Base-by-base conservation (phyloP, 2,329 filamentous ascomycete species). In the Talaromyces verruculosus region DNA sequence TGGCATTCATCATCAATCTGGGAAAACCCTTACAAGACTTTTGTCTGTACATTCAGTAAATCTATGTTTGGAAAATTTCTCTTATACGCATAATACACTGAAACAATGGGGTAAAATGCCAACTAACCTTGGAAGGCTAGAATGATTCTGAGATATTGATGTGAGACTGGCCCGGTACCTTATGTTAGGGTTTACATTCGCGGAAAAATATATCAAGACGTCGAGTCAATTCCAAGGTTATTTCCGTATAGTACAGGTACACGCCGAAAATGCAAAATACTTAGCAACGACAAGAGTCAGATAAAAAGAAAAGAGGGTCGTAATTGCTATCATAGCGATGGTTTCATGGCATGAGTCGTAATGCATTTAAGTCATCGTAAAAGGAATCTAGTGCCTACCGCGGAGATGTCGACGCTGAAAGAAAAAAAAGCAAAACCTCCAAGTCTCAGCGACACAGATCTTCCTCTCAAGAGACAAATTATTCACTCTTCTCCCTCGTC, bases 401-500 rank as follows among this genome's bases (percentile, higher is more conserved):
- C n/a, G 2, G 51, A 19, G 10, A 15, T 35, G 25, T 6, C 15
- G 15, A 17, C 22, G 49, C 15, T 55, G 10, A n/a, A 55, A 55
- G 17, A 2, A 19, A 49, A 19, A 49, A 51, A 53, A 17, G 25
- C 25, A 33, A 30, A 30, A 19, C 5, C 13, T 11, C 10, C 13
- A 51, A 43, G 37, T n/a, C 15, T n/a, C 13, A 58, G 19, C 19
- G 8, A 22, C n/a, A 13, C 30, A 33, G 11, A 17, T 25, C 45
- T 30, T 17, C 15, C 47, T 28, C 2, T 2, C 13, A 53, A 53
- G 43, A 25, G 22, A 10, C 19, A 1, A 62, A n/a, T 25, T 62
- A 6, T 5, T 64, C 11, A 66, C 10, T 47, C 22, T 25, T 66
- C 59, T 1, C 25, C 41, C 33, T 63, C 65, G 1, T 66, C 45